phyloP scores from a whole-genome alignment of 257 asterid species.

The Solanum bukasovii region DNA sequence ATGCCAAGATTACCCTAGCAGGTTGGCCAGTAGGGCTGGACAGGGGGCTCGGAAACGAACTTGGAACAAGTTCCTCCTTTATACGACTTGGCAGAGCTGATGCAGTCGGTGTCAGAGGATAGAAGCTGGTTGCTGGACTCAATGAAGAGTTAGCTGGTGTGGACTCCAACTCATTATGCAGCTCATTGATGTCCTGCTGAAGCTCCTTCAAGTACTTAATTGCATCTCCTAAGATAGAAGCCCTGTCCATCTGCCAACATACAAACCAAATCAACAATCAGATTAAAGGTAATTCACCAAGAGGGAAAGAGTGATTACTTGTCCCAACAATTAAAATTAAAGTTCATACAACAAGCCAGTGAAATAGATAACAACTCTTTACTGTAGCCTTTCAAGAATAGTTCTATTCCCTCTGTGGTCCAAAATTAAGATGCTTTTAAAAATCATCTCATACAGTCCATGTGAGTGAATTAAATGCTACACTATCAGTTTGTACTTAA shows the following conservation, averaged over 20 bases:
- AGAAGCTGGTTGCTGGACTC: conserved; percentile 23
- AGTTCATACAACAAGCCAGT: background rate
- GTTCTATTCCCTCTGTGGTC: conserved; percentile 30
- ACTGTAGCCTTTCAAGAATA: conserved; percentile 13
- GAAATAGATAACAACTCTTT: background rate
- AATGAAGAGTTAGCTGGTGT: conserved; percentile 32
- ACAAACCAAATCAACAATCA: background rate
- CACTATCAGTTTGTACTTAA: conserved; percentile 28
- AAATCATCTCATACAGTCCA: conserved; percentile 63
- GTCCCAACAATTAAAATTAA: background rate
- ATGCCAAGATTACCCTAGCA: conserved; percentile 30
- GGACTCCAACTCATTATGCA: conserved; percentile 60
- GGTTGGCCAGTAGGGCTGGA: conserved; percentile 69
- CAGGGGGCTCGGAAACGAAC: conserved; percentile 51
- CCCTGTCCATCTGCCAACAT: conserved; percentile 62
- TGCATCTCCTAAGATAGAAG: conserved; percentile 76
- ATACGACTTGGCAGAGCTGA: conserved; percentile 35
- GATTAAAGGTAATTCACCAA: background rate
- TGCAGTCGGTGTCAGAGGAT: conserved; percentile 47
- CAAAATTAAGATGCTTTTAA: conserved; percentile 28
- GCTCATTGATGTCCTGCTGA: conserved; percentile 53
- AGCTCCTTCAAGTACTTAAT: conserved; percentile 69
- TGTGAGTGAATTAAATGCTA: conserved; percentile 83
- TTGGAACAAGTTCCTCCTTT: conserved; percentile 60
- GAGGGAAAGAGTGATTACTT: background rate